Base-by-base conservation (phyloP, 2,329 filamentous ascomycete species). In the Trichoderma pleuroti region DNA sequence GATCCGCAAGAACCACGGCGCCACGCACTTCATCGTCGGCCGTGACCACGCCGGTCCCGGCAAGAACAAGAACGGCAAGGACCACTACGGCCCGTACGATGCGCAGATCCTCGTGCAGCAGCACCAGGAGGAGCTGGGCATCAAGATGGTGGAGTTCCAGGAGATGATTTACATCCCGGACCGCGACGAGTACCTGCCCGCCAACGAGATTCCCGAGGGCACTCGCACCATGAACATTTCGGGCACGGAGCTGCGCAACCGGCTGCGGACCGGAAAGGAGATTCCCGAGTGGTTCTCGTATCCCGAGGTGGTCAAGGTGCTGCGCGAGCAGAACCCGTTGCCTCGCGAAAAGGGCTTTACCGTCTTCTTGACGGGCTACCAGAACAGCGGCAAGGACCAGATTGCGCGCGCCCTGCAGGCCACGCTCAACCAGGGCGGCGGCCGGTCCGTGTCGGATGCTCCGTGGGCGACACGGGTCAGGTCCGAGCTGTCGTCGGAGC, bases 241-340 rank as follows among this genome's bases (percentile, higher is more conserved):
- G 46, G 91, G 91, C 72, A 94, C 92, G 72, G 96, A 99, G 86
- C 93, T 99, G 78, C 94, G 96, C 79, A 89, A 92, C 79, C 93
- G 96, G 77, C 91, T 99, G 74, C 91, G 92, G 78, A 97, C 92
- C 72, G 96, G 96, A 76, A 93, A 93, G 77, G 93, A 97, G 76
- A 99, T 99, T 77, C 96, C 96, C 76, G 94, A 97, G 83, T 99
- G 96, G 96, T 99, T 99, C 88, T 98, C 96, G 36, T 99, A 99
- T 87, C 95, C 96, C 73, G 96, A 99, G 86, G 96, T 99, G 76
- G 96, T 99, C 84, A 91, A 90, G 82, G 96, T 98, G 63, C 91
- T 99, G 73, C 91, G 96, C 78, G 94, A 99, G 86, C 97, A 95
- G 76, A 96, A 98, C 86, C 96, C 95, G 63, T 90, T 97, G 65